These are phyloP conservation scores for Coemansia reversa DNA, from an alignment of 192 early-diverging fungal genomes.

Conservation along the genomic window DNA sequence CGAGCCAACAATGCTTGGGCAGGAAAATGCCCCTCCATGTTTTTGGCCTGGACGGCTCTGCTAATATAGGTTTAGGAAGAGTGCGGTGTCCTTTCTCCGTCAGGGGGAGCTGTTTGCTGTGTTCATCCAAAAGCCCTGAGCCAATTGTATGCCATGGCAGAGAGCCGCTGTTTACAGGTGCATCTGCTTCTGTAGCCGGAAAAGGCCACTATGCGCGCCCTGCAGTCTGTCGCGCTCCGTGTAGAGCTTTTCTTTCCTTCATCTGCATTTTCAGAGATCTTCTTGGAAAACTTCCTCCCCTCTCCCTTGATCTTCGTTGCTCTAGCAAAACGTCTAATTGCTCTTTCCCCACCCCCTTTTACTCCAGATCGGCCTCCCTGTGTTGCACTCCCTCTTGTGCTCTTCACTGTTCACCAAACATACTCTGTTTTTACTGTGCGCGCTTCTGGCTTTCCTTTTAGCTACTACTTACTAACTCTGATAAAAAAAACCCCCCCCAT, in stretches of 20 bases:
- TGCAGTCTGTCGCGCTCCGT: not conserved
- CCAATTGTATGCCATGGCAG: not conserved
- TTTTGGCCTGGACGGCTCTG: not conserved
- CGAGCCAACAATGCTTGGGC: not conserved
- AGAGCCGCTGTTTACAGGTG: not conserved
- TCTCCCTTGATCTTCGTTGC: slow-evolving; percentile 1
- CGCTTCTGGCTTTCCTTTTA: not conserved
- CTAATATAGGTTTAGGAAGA: not conserved
- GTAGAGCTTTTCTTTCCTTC: not conserved
- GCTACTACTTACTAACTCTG: not conserved
- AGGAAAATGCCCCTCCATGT: not conserved
- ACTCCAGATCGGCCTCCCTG: slow-evolving; percentile 18
- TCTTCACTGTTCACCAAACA: slow-evolving; percentile 1
- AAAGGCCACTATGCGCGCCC: not conserved
- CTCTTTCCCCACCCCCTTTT: not conserved
- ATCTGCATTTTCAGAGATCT: not conserved
- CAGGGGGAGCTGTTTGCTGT: not conserved
- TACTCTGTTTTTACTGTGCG: not conserved
- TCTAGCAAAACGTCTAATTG: not conserved
- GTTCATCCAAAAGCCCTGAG: not conserved
- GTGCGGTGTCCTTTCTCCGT: not conserved
- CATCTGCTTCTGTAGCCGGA: not conserved
- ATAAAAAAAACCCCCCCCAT: not conserved
- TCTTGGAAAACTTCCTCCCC: not conserved
- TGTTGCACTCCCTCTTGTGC: not conserved